Evolutionary conservation across 2,329 filamentous ascomycete species (phyloP).

Genomic region (Chalaropsis ovoidea): DNA sequence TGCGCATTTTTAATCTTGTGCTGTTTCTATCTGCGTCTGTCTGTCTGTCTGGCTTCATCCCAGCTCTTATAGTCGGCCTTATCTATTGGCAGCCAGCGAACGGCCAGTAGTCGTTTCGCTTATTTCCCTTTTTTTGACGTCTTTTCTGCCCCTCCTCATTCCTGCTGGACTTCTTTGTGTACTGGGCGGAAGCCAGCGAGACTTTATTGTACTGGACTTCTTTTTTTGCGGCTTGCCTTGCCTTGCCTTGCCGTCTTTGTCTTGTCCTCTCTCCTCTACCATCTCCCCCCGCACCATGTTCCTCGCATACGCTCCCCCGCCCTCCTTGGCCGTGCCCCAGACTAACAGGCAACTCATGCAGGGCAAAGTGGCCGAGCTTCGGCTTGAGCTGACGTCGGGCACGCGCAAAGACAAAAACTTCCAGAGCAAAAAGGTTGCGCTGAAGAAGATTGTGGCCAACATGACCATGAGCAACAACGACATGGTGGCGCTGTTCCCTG

Average conservation of each 20-base stretch:
- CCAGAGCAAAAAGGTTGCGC: conserved; percentile 86
- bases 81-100: neutral
- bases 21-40: neutral
- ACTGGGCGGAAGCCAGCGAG: too few species aligned
- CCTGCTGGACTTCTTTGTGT: neutral
- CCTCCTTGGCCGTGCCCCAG: conserved; percentile 29
- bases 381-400: conserved; percentile 73
- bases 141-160: neutral
- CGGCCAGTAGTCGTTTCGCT: conserved; percentile 5
- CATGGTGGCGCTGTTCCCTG: conserved; percentile 94
- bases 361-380: conserved; percentile 98
- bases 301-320: conserved; percentile 42
- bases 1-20: too few species aligned
- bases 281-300: conserved; percentile 36
- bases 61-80: neutral
- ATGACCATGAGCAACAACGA: conserved; percentile 99
- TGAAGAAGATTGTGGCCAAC: conserved; percentile 99
- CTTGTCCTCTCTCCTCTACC: neutral
- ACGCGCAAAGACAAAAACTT: conserved; percentile 98
- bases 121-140: neutral
- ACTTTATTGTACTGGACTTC: neutral
- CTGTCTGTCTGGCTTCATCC: conserved; percentile 3
- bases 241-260: neutral
- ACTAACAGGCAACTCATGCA: conserved; percentile 44
- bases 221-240: neutral